These are phyloP conservation scores for Vitis cinerea DNA, from an alignment of 164 flowering plant species.

Conservation along the genomic window DNA sequence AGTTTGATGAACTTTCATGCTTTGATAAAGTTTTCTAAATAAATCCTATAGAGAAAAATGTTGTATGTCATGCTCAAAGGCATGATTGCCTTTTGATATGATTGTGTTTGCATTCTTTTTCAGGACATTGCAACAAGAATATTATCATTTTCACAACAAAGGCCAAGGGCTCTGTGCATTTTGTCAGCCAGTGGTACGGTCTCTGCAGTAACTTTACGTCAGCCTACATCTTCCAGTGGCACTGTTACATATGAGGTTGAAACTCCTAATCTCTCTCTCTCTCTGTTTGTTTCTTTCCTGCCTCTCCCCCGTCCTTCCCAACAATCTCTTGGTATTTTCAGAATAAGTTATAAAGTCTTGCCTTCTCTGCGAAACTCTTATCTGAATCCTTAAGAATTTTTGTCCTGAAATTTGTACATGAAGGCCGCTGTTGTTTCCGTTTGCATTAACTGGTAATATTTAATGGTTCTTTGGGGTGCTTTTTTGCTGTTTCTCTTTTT, in stretches of 20 bases:
- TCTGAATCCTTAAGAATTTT: not conserved
- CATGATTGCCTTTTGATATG: not conserved
- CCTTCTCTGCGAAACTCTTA: not conserved
- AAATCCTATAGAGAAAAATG: too few species aligned
- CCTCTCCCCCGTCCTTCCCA: too few species aligned
- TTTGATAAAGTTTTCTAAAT: too few species aligned
- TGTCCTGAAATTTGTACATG: not conserved
- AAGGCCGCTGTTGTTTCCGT: not conserved
- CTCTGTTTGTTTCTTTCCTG: not conserved
- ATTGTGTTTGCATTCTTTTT: not conserved
- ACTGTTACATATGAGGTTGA: constrained; percentile 56
- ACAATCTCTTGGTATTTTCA: too few species aligned
- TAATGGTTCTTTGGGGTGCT: too few species aligned
- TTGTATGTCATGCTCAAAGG: not conserved
- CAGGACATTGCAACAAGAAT: constrained; percentile 64
- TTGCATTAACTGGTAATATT: too few species aligned
- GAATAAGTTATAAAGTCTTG: too few species aligned
- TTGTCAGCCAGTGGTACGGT: constrained; percentile 59
- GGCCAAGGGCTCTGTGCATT: constrained; percentile 65
- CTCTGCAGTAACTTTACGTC: constrained; percentile 58
- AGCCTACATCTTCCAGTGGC: constrained; percentile 44
- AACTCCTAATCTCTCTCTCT: constrained; percentile 1
- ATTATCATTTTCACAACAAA: constrained; percentile 56
- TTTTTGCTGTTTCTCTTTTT: too few species aligned
- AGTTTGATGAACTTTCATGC: too few species aligned